phyloP scores from a whole-genome alignment of 768 basidiomycete genomes.

The Mycena galopus region DNA sequence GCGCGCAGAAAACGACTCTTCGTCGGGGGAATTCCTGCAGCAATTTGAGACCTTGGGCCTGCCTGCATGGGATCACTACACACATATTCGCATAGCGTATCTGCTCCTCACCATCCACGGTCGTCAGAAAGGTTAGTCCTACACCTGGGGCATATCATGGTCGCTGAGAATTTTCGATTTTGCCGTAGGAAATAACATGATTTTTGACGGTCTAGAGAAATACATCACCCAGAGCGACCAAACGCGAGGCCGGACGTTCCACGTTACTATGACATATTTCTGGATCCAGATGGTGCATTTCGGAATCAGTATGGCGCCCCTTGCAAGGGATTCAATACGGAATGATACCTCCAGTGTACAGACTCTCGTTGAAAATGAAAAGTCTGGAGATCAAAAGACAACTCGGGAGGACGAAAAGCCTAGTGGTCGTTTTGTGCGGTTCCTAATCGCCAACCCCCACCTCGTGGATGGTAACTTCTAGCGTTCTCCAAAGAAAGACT shows the following conservation, averaged over 20 bases:
- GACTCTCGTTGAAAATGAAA: neutral
- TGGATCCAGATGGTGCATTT: conserved; percentile 65
- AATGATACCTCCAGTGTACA: neutral
- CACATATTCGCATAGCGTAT: conserved; percentile 58
- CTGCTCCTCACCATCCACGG: conserved; percentile 55
- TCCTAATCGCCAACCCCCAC: conserved; percentile 56
- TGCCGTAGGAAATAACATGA: too few species aligned
- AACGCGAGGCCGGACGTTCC: too few species aligned
- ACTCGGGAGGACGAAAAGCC: neutral
- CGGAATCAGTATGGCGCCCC: conserved; percentile 53
- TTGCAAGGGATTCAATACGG: neutral
- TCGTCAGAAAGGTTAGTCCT: conserved; percentile 61
- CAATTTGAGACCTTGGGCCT: conserved; percentile 51
- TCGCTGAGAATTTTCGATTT: too few species aligned
- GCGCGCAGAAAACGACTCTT: conserved; percentile 45
- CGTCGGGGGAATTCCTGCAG: conserved; percentile 49
- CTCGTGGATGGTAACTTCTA: conserved; percentile 53
- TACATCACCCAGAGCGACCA: too few species aligned
- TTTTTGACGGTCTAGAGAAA: too few species aligned
- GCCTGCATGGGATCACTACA: conserved; percentile 63
- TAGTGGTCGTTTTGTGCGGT: conserved; percentile 47
- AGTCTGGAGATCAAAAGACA: neutral
- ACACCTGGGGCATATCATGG: too few species aligned
- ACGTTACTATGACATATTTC: conserved; percentile 68
- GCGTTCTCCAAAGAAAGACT: too few species aligned